A percentile compares a stretch with the other conserved stretches of the same genome.
These are phyloP conservation scores for Solanum clarkiae DNA, from an alignment of 257 asterid species.

Conservation along the genomic window DNA sequence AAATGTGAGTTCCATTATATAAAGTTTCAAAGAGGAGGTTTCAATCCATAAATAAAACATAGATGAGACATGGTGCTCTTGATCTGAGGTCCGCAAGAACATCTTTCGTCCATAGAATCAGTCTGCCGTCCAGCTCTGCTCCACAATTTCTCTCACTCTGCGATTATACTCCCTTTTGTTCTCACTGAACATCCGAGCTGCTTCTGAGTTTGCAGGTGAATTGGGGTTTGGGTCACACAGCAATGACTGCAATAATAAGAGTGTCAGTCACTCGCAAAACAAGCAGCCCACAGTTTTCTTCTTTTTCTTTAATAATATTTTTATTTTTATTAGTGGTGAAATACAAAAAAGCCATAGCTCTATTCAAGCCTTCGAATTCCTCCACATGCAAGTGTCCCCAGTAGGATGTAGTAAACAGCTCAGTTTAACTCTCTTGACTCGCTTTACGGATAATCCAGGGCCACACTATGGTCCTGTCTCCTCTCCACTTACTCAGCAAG, in stretches of 20 bases:
- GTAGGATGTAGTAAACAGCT: background rate
- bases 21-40: slow-evolving; percentile 1
- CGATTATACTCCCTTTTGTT: slow-evolving; percentile 73
- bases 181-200: slow-evolving; percentile 81
- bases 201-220: slow-evolving; percentile 86
- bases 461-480: background rate
- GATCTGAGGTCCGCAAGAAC: background rate
- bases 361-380: background rate
- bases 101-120: slow-evolving; percentile 6
- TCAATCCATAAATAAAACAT: slow-evolving; percentile 2
- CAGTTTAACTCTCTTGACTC: background rate
- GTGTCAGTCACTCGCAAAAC: background rate
- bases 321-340: background rate
- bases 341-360: background rate
- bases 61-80: background rate
- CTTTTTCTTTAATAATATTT: background rate
- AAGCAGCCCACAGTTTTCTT: background rate
- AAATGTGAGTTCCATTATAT: slow-evolving; percentile 1
- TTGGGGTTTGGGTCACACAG: slow-evolving; percentile 86
- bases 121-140: slow-evolving; percentile 91
- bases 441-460: background rate
- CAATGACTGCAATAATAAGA: slow-evolving; percentile 39
- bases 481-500: background rate
- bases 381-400: background rate
- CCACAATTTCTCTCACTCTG: slow-evolving; percentile 65